phyloP scores from a whole-genome alignment of 495 filamentous ascomycete species.

The Hypomontagnella monticulosa region DNA sequence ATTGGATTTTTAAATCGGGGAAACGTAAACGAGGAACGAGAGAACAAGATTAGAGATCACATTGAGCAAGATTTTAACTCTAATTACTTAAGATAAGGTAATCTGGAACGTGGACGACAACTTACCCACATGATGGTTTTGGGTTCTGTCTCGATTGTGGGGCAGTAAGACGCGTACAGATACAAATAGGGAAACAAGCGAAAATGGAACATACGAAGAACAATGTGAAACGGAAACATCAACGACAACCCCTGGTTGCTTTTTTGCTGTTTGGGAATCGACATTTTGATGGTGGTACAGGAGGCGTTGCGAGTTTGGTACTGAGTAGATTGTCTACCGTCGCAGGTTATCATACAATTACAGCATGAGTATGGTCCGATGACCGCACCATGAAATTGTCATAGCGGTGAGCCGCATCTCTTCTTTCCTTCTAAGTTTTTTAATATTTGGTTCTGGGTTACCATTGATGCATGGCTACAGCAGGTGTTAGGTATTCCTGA shows the following conservation, averaged over 20 bases:
- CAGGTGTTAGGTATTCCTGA: no score
- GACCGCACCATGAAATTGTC: conserved; percentile 24
- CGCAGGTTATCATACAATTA: conserved; percentile 35
- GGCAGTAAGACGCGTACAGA: conserved; percentile 4
- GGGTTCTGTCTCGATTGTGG: conserved; percentile 39
- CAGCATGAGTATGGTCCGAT: conserved; percentile 27
- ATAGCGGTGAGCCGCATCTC: conserved; percentile 4
- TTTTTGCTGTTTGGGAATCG: neutral
- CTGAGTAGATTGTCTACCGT: neutral
- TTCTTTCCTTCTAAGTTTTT: neutral
- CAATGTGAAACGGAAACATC: conserved; percentile 33
- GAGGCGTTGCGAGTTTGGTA: neutral
- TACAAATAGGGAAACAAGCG: neutral
- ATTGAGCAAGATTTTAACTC: no score
- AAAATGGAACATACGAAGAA: conserved; percentile 27
- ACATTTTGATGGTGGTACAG: neutral
- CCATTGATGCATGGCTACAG: no score
- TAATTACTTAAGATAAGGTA: conserved; percentile 13
- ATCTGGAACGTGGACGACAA: conserved; percentile 18
- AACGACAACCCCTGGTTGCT: neutral
- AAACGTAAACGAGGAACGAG: no score
- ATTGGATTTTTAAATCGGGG: no score
- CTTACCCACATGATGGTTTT: conserved; percentile 35
- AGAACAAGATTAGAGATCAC: no score
- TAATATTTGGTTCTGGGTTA: conserved; percentile 15